These are phyloP conservation scores for Botryotinia calthae DNA, from an alignment of 2,329 filamentous ascomycete species.

Conservation along the genomic window DNA sequence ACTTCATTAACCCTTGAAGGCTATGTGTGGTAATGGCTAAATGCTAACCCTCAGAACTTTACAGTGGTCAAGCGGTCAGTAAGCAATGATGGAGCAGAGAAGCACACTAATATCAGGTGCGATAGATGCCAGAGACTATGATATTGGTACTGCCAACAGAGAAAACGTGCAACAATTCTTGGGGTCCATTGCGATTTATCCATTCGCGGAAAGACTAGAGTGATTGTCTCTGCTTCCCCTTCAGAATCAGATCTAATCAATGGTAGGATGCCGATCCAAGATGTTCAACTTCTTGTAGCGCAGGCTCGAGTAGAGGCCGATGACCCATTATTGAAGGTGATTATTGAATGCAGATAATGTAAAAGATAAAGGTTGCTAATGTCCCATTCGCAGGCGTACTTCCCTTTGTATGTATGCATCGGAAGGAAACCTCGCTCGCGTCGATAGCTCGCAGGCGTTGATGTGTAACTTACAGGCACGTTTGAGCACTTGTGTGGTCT, in stretches of 20 bases:
- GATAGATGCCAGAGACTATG: conserved; percentile 50
- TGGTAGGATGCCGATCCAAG: conserved; percentile 54
- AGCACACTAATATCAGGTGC: conserved; percentile 3
- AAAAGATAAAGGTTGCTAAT: conserved; percentile 16
- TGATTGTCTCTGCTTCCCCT: conserved; percentile 14
- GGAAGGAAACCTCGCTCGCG: conserved; percentile 52
- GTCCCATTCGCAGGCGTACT: conserved; percentile 49
- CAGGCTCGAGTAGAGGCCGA: conserved; percentile 54
- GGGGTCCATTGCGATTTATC: conserved; percentile 55
- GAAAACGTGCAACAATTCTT: conserved; percentile 55
- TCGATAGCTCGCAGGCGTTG: conserved; percentile 13
- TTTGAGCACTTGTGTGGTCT: not conserved
- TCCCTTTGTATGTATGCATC: conserved; percentile 63
- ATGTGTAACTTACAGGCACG: not conserved
- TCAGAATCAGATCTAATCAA: conserved; percentile 21
- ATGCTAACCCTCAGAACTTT: not conserved
- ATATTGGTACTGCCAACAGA: conserved; percentile 54
- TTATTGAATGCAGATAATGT: not conserved
- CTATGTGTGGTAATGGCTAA: not conserved
- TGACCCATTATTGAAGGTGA: conserved; percentile 55
- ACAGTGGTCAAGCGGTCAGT: conserved; percentile 62
- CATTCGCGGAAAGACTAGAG: conserved; percentile 45
- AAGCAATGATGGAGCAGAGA: not conserved
- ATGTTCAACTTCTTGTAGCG: conserved; percentile 56
- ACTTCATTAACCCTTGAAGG: not conserved